phyloP scores from a whole-genome alignment of 768 basidiomycete genomes.

The Rhizopogon vesiculosus region DNA sequence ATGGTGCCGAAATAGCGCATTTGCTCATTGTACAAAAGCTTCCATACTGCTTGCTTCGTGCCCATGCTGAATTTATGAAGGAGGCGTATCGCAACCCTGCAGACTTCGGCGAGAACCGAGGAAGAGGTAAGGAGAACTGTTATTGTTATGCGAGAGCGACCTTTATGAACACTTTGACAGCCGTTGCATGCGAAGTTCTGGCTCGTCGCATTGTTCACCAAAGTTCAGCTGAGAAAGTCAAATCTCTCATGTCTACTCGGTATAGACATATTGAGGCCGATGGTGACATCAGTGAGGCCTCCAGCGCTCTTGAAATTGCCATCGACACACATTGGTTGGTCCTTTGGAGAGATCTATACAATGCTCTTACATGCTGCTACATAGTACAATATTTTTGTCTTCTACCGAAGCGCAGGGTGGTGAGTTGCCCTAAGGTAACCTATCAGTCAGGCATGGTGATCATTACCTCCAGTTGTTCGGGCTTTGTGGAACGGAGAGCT shows the following conservation, averaged over 20 bases:
- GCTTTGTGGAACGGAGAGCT: constrained; percentile 80
- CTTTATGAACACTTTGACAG: constrained; percentile 31
- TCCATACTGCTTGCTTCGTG: constrained; percentile 77
- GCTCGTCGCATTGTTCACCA: constrained; percentile 78
- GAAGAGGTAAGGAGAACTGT: constrained; percentile 53
- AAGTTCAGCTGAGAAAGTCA: constrained; percentile 56
- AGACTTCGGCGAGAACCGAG: constrained; percentile 81
- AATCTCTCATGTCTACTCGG: constrained; percentile 72
- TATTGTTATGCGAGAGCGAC: not conserved
- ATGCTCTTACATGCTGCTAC: constrained; percentile 1
- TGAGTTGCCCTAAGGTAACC: constrained; percentile 23
- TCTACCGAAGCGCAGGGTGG: constrained; percentile 83
- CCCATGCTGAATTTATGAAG: constrained; percentile 73
- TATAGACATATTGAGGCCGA: constrained; percentile 69
- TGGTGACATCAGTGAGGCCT: constrained; percentile 68
- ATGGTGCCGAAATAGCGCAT: not conserved
- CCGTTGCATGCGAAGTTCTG: constrained; percentile 79
- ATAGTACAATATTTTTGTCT: constrained; percentile 77
- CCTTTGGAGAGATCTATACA: not conserved
- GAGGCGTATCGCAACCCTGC: constrained; percentile 81
- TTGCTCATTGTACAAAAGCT: constrained; percentile 37
- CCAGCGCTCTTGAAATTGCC: constrained; percentile 83
- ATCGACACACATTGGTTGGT: constrained; percentile 84
- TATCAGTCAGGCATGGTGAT: not conserved
- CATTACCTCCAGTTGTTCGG: constrained; percentile 55